A percentile compares a stretch with the other conserved stretches of the same genome.
phyloP scores from a whole-genome alignment of 192 early-diverging fungal genomes.

The Geranomyces variabilis region DNA sequence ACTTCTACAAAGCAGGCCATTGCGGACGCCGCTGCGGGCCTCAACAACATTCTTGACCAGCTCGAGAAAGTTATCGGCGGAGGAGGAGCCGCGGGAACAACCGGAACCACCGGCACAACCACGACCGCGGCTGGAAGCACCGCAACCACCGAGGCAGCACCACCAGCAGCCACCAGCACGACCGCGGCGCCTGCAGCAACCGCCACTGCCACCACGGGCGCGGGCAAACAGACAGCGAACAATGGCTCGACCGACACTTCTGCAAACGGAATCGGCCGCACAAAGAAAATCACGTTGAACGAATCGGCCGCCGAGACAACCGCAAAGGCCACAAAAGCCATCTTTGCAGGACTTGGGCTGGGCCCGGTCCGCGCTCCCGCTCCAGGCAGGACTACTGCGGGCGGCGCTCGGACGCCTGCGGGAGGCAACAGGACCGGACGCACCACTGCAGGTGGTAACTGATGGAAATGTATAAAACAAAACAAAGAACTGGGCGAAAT shows the following conservation, averaged over 20 bases:
- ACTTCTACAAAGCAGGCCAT: not conserved
- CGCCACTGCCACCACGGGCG: too few relatives aligned
- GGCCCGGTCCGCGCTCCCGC: not conserved
- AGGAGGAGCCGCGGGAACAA: not conserved
- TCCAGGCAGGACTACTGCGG: not conserved
- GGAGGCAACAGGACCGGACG: too few relatives aligned
- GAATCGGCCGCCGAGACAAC: not conserved
- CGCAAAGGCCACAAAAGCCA: not conserved
- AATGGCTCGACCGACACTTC: too few relatives aligned
- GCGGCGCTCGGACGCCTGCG: too few relatives aligned
- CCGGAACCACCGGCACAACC: not conserved
- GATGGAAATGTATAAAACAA: too few relatives aligned
- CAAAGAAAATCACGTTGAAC: slow-evolving; percentile 1
- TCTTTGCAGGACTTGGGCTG: slow-evolving; percentile 1
- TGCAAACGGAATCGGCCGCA: not conserved
- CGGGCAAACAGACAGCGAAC: too few relatives aligned
- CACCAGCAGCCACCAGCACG: too few relatives aligned
- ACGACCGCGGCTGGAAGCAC: too few relatives aligned
- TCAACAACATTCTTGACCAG: slow-evolving; percentile 1
- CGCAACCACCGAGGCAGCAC: too few relatives aligned
- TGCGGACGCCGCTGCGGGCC: not conserved
- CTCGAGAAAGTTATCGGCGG: not conserved
- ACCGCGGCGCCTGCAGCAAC: too few relatives aligned
- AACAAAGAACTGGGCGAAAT: too few relatives aligned
- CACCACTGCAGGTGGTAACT: too few relatives aligned